These are phyloP conservation scores for Citrullus amarus DNA, from an alignment of 306 rosid genomes.

Conservation along the genomic window DNA sequence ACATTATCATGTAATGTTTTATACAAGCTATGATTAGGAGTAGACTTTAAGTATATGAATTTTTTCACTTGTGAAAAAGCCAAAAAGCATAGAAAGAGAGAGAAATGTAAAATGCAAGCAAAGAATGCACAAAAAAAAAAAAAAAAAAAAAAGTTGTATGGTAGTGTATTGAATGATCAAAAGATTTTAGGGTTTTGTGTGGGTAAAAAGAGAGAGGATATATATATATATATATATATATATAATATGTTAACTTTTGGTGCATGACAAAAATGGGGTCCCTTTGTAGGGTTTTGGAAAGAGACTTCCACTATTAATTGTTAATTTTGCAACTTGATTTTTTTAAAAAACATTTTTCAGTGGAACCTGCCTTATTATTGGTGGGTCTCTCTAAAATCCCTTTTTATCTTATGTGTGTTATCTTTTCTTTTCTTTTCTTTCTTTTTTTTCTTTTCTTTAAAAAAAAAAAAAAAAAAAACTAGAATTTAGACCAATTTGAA, in stretches of 20 bases:
- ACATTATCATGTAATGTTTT: background rate
- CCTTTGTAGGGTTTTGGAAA: background rate
- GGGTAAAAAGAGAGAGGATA: background rate
- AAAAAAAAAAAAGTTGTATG: background rate
- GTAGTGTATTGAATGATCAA: conserved; percentile 1
- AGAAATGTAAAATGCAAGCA: conserved; percentile 6
- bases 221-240: no score
- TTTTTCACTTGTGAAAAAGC: background rate
- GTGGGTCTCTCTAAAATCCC: background rate
- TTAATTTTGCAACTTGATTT: background rate
- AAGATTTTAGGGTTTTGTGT: conserved; percentile 5
- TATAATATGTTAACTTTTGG: background rate
- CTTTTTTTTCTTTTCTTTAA: background rate
- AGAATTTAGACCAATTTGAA: no score
- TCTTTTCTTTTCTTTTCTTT: no score
- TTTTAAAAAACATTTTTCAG: background rate
- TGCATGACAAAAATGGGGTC: conserved; percentile 4
- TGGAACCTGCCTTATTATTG: background rate
- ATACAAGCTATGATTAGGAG: background rate
- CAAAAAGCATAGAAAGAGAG: background rate
- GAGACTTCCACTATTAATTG: conserved; percentile 1
- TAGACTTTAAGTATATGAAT: background rate
- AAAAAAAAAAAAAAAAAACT: no score
- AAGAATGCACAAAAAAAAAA: background rate
- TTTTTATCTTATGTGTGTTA: background rate